phyloP scores from a whole-genome alignment of 2,329 filamentous ascomycete species.

The Zymoseptoria pseudotritici region DNA sequence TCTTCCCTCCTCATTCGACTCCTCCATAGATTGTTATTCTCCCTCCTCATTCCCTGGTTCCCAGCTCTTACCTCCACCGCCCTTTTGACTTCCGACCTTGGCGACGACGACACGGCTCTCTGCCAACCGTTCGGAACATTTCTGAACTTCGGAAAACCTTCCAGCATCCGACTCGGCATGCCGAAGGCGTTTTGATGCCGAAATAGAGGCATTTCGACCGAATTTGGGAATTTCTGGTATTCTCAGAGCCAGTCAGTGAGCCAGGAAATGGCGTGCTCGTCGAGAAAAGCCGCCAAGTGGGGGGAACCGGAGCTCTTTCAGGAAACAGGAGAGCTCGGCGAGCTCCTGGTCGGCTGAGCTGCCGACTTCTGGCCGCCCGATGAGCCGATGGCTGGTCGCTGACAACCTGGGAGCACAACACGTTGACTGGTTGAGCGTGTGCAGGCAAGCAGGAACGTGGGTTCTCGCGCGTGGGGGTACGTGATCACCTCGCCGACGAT shows the following conservation, averaged over 20 bases:
- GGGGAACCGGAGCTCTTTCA: background rate
- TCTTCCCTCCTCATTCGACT: slow-evolving; percentile 2
- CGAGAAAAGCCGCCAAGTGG: background rate
- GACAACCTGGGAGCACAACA: background rate
- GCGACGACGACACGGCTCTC: slow-evolving; percentile 7
- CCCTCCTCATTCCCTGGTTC: background rate
- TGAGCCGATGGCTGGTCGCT: background rate
- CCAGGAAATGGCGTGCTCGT: slow-evolving; percentile 2
- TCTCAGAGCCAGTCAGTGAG: background rate
- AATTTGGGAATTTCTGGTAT: background rate
- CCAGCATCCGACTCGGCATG: slow-evolving; percentile 10
- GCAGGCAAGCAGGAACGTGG: background rate
- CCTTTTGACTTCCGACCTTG: slow-evolving; percentile 14
- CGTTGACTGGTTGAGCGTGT: background rate
- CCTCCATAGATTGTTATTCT: slow-evolving; percentile 1
- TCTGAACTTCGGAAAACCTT: background rate
- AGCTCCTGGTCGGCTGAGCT: background rate
- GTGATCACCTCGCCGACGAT: background rate
- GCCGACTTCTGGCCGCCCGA: background rate
- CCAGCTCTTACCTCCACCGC: slow-evolving; percentile 13
- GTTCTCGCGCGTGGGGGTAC: background rate
- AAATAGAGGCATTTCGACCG: slow-evolving; percentile 7
- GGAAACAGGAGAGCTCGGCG: background rate
- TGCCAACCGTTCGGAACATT: slow-evolving; percentile 6
- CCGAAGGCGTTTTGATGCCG: slow-evolving; percentile 10